Conservation (phyloP, 2,329 filamentous ascomycete genomes). For the Colletotrichum tropicicola region DNA sequence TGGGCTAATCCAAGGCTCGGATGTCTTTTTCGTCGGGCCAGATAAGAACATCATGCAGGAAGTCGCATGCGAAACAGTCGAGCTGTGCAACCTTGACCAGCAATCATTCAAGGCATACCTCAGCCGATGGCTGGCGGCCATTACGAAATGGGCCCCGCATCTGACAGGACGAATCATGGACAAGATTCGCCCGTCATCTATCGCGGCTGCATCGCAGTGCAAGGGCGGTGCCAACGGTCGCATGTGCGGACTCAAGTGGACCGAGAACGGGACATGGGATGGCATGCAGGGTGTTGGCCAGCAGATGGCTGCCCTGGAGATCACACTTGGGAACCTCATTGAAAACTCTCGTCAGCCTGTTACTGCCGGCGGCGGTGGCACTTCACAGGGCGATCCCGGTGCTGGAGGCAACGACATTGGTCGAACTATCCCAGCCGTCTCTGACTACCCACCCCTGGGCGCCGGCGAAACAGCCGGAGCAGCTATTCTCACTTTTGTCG, state of each 20-base stretch:
- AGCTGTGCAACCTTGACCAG: slow-evolving; percentile 69
- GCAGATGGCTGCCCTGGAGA: slow-evolving; percentile 75
- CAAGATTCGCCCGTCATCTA: slow-evolving; percentile 62
- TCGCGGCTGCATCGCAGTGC: slow-evolving; percentile 66
- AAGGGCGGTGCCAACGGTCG: slow-evolving; percentile 63
- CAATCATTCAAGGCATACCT: slow-evolving; percentile 72
- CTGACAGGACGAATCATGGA: slow-evolving; percentile 62
- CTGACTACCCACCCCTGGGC: slow-evolving; percentile 42
- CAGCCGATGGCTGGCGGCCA: slow-evolving; percentile 68
- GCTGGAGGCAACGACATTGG: slow-evolving; percentile 57
- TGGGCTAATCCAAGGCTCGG: slow-evolving; percentile 61
- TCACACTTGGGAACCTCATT: slow-evolving; percentile 70
- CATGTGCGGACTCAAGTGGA: slow-evolving; percentile 71
- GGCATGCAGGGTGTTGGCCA: slow-evolving; percentile 71
- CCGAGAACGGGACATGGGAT: slow-evolving; percentile 62
- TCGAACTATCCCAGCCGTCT: slow-evolving; percentile 39
- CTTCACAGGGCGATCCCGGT: slow-evolving; percentile 55
- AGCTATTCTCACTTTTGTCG: slow-evolving; percentile 67
- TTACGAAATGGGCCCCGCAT: slow-evolving; percentile 71
- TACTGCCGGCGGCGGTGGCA: slow-evolving; percentile 65
- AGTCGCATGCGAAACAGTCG: slow-evolving; percentile 69
- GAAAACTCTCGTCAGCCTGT: slow-evolving; percentile 46
- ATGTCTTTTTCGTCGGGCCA: slow-evolving; percentile 63
- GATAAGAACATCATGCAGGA: slow-evolving; percentile 70
- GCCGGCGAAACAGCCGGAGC: slow-evolving; percentile 75